Percentiles rank a stretch among this genome's conserved stretches.
These are phyloP conservation scores for Tuber borchii DNA, from an alignment of 495 filamentous ascomycete species.

Conservation along the genomic window DNA sequence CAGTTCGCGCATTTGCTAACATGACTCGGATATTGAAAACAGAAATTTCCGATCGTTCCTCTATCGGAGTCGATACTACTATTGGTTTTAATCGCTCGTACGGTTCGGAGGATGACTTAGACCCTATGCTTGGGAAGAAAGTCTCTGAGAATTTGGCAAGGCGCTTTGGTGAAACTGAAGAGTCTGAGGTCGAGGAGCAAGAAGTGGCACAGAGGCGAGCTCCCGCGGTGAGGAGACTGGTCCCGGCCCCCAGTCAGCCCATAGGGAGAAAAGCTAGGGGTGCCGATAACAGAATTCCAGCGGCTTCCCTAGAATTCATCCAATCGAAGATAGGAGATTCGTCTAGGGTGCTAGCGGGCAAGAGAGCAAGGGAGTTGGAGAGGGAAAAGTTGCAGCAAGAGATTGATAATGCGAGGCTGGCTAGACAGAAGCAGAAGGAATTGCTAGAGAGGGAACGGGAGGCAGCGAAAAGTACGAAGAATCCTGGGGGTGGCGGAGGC, in stretches of 20 bases:
- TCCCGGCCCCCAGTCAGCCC: neutral
- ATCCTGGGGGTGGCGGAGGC: neutral
- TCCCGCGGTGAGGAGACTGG: neutral
- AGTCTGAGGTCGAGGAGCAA: neutral
- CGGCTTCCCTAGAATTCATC: neutral
- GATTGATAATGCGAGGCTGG: neutral
- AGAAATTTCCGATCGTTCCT: conserved; percentile 32
- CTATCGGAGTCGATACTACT: conserved; percentile 25
- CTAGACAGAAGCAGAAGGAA: conserved; percentile 1
- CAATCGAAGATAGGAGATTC: neutral
- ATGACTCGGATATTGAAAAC: neutral
- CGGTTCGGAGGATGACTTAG: conserved; percentile 31
- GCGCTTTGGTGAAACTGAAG: neutral
- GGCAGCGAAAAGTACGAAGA: neutral
- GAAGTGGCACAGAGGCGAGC: neutral
- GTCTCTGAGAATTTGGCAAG: conserved; percentile 34
- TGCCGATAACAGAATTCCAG: neutral
- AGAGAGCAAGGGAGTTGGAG: neutral
- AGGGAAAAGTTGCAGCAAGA: conserved; percentile 3
- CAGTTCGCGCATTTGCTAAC: conserved; percentile 9
- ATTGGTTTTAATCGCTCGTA: conserved; percentile 30
- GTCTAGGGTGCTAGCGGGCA: neutral
- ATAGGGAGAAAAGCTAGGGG: neutral
- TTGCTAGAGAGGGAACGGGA: neutral
- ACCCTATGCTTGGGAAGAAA: conserved; percentile 22